Conservation (phyloP, 257 asterid genomes). For the Salvia splendens region DNA sequence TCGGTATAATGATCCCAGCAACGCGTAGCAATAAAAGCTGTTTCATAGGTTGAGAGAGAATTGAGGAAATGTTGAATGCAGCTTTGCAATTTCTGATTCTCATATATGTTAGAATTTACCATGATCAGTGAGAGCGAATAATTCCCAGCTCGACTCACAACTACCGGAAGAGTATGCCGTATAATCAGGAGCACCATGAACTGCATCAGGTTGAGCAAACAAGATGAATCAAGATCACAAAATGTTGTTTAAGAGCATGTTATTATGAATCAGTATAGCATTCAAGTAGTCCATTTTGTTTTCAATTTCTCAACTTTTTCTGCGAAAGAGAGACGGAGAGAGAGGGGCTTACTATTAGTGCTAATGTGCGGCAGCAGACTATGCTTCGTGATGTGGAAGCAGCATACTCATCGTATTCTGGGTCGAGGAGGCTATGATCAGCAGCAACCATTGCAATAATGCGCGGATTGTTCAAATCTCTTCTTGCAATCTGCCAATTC, state of each 20-base stretch:
- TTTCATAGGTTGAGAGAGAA: conserved; percentile 1
- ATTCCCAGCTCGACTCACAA: conserved; percentile 63
- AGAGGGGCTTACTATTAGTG: conserved; percentile 61
- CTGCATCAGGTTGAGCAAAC: conserved; percentile 43
- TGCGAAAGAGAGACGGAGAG: conserved; percentile 28
- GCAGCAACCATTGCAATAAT: conserved; percentile 78
- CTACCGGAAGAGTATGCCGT: conserved; percentile 80
- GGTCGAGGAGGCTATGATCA: conserved; percentile 52
- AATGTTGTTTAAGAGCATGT: too few species aligned
- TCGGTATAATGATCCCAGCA: conserved; percentile 75
- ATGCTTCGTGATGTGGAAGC: conserved; percentile 70
- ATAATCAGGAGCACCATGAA: conserved; percentile 79
- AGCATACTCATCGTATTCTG: conserved; percentile 61
- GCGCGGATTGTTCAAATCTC: conserved; percentile 69
- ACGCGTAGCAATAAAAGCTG: conserved; percentile 72
- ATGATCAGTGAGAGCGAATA: conserved; percentile 69
- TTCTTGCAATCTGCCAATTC: conserved; percentile 83
- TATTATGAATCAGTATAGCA: too few species aligned
- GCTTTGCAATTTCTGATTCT: background rate
- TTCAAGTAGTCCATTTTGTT: background rate
- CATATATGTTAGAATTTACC: conserved; percentile 48
- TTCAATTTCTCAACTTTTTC: background rate
- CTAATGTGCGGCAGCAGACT: conserved; percentile 73
- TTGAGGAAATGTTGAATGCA: conserved; percentile 17
- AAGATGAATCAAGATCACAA: conserved; percentile 2